Base-by-base conservation (phyloP, 495 filamentous ascomycete species). In the Lentithecium fluviatile region DNA sequence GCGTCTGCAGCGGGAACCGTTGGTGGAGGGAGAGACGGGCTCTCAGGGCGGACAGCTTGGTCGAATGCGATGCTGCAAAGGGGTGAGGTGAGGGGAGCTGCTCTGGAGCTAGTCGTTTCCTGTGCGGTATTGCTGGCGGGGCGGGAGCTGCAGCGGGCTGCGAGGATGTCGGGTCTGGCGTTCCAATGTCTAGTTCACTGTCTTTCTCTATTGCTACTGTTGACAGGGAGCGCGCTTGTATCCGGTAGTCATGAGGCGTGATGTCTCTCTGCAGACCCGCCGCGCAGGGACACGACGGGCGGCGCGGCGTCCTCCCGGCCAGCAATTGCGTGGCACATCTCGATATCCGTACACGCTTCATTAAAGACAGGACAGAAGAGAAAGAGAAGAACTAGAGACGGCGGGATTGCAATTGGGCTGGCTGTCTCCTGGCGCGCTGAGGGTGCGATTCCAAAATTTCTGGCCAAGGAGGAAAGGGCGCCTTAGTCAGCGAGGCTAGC, bases 1-100 rank as follows among this genome's bases (percentile, higher is more conserved):
- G 85, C 1, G 88, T 90, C 72, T 95, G 81, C 32, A 95, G 76
- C 7, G 94, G 95, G 64, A 97, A 80, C 73, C 85, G 86, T 34
- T 82, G 78, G 29, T 92, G 85, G 58, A 98, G 85, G 52, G 84
- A 84, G 47, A 98, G 86, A 69, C 94, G 91, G 69, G 91, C 88
- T 75, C 96, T 92, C 32, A 98, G 85, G 56, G 94, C 91, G 62
- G 92, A 85, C 69, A 98, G 88, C 78, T 96, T 96, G 56, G 93
- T 86, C 52, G 94, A 97, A 59, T 76, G 69, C 53, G 79, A 73
- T n/a, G 91, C 87, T 62, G 78, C 78, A 64, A 82, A 77, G 58
- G 86, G 83, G 56, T 80, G 82, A 64, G 87, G 91, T 69, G 88
- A 91, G 59, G 88, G 83, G 34, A 80, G 58, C 2, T 13, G 19